Base-by-base conservation (phyloP, 176 grass and related monocot genomes). In the Elaeis guineensis region DNA sequence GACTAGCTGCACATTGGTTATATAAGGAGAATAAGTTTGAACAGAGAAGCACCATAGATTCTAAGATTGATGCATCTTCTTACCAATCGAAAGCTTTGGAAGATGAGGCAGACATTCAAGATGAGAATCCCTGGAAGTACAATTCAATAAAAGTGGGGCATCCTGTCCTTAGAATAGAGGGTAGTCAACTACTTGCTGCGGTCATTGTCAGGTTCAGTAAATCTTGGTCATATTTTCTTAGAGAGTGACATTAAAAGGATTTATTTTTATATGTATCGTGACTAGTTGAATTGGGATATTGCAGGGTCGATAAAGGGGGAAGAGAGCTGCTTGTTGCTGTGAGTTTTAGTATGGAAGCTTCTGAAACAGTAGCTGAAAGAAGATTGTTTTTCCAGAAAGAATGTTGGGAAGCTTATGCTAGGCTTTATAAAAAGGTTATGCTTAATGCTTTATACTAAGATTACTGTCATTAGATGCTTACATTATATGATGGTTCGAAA, bases 1-100 rank as follows among this genome's bases (percentile, higher is more conserved):
- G 92, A 66, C 92, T 85, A 15, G 92, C 92, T 59, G 92, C 92
- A 54, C 92, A 97, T 72, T 97, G 92, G 92, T 67, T 97, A n/a
- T 97, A 97, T 63, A 90, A 97, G 68, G 92, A 97, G 77, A 97
- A 76, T 39, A 82, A 77, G 64, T 57, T 82, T 22, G 78, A 85
- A 20, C 48, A 71, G 39, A 66, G 28, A 56, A 75, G 62, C 70
- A 69, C 64, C 54, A 82, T 67, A 62, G 74, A 70, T 83, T 78
- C 83, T 61, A 81, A 72, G 57, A 68, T 80, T 61, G 25, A 16
- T 14, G 59, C 56, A 65, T 80, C 71, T 63, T 60, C 85, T 68
- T 82, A 82, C 39, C 44, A 77, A 79, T 77, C 91, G 59, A 82
- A 75, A 60, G 65, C 70, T 65, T 84, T 75, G 50, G 92, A 88